These are phyloP conservation scores for Monascus purpureus DNA, from an alignment of 495 filamentous ascomycete genomes.

Conservation along the genomic window DNA sequence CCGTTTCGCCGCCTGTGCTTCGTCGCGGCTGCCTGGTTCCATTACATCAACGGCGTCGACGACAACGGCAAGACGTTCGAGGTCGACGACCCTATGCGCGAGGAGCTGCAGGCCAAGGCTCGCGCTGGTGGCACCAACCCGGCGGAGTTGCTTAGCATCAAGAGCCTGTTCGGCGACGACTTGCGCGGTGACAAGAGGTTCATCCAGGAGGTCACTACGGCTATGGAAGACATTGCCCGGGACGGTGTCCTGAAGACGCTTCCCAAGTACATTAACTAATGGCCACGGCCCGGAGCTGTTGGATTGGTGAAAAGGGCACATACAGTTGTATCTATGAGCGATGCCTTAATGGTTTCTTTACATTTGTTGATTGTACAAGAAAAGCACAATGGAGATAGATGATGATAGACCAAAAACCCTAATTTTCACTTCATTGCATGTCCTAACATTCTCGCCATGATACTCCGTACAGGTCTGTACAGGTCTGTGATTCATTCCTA, in stretches of 20 bases:
- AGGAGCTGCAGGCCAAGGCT: constrained; percentile 28
- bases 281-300: too few relatives aligned
- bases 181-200: constrained; percentile 27
- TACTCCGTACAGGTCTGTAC: too few relatives aligned
- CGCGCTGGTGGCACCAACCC: constrained; percentile 22
- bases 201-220: constrained; percentile 20
- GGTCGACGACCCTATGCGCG: constrained; percentile 31
- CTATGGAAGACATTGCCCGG: constrained; percentile 25
- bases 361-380: too few relatives aligned
- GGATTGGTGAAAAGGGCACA: too few relatives aligned
- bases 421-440: too few relatives aligned
- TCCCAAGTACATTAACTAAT: constrained; percentile 29
- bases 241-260: constrained; percentile 31
- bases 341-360: too few relatives aligned
- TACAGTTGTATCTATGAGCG: too few relatives aligned
- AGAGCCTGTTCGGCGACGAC: constrained; percentile 32
- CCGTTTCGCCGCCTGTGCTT: constrained; percentile 33
- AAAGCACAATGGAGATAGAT: too few relatives aligned
- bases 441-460: too few relatives aligned
- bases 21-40: constrained; percentile 32
- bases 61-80: constrained; percentile 23
- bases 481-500: too few relatives aligned
- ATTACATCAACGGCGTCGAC: constrained; percentile 28
- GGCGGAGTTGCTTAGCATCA: constrained; percentile 21
- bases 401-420: too few relatives aligned